Evolutionary conservation across 768 basidiomycete genomes (phyloP), one percentile per base, ranked within the genome.

Genomic region (Fomitopsis serialis): DNA sequence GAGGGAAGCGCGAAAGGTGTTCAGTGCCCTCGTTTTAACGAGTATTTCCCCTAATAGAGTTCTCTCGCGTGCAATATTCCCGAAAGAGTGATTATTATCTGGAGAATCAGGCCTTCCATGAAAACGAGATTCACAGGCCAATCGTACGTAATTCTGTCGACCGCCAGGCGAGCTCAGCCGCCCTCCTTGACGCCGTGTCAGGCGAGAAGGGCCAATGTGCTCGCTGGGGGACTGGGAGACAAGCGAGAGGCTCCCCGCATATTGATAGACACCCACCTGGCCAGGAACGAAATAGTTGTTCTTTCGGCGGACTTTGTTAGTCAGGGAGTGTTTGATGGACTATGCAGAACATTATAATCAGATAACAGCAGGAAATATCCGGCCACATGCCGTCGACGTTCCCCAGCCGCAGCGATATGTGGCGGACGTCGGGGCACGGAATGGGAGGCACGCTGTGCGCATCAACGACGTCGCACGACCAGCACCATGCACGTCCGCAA

Each of bases 11-110:
- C 81, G 82, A 78, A 75, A 78, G 79, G 83, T 76, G 74, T 73
- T 77, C 72, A 58, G 72, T 71, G 73, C 72, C 70, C 79, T 79
- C 79, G 81, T 82, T 87, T 89, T 88, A 86, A 82, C 81, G 79
- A 82, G 79, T 78, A 74, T 79, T 76, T 74, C 75, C 73, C 76
- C 78, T 79, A 74, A 76, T 81, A 81, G 82, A 83, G 76, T 84
- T 83, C 77, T 74, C 77, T 81, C 78, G 82, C 79, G 78, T 82
- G 79, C 74, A 79, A 74, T 77, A 59, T 57, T 53, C 61, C 54
- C 77, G 73, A 79, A 80, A 71, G 69, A 66, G 74, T 70, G 72
- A 73, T 78, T 74, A 76, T 82, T 77, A 66, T 66, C 58, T 56
- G 53, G 53, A 52, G 57, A 58, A 61, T 45, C 54, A 59, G 50